Conservation (phyloP, 352 stramenopile genomes). For the Pythium folliculosum region DNA sequence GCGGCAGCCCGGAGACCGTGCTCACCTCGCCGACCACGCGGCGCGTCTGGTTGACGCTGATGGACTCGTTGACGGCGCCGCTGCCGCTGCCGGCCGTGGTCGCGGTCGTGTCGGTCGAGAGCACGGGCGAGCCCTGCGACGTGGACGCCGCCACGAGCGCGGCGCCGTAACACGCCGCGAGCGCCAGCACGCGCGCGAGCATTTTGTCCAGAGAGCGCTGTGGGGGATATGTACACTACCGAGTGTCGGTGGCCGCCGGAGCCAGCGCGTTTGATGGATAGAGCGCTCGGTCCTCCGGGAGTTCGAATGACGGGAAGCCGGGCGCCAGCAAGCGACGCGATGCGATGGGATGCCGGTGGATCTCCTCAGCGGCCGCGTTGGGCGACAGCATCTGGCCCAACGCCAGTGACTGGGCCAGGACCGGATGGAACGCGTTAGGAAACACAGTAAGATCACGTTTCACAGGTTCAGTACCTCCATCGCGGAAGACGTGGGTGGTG, state of each 20-base stretch:
- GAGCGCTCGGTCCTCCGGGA: neutral
- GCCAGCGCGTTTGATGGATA: neutral
- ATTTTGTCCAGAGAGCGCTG: neutral
- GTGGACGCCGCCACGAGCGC: constrained; percentile 6
- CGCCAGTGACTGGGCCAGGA: constrained; percentile 6
- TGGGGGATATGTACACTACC: neutral
- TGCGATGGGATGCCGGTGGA: neutral
- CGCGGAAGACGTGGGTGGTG: neutral
- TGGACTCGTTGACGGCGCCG: neutral
- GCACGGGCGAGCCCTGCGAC: constrained; percentile 6
- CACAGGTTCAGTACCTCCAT: constrained; percentile 1
- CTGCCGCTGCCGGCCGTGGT: constrained; percentile 13
- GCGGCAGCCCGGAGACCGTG: constrained; percentile 43
- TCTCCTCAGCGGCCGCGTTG: neutral
- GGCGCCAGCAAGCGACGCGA: neutral
- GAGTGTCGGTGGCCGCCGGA: neutral
- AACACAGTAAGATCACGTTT: constrained; percentile 3
- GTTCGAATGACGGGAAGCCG: neutral
- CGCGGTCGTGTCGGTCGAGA: constrained; percentile 10
- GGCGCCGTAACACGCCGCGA: constrained; percentile 4
- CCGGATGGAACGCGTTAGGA: constrained; percentile 8
- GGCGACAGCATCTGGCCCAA: constrained; percentile 1
- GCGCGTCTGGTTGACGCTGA: constrained; percentile 24
- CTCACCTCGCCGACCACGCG: constrained; percentile 28
- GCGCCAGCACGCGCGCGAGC: constrained; percentile 3